Evolutionary conservation across 495 filamentous ascomycete genomes (phyloP).

Genomic region (Penicillium ucsense): DNA sequence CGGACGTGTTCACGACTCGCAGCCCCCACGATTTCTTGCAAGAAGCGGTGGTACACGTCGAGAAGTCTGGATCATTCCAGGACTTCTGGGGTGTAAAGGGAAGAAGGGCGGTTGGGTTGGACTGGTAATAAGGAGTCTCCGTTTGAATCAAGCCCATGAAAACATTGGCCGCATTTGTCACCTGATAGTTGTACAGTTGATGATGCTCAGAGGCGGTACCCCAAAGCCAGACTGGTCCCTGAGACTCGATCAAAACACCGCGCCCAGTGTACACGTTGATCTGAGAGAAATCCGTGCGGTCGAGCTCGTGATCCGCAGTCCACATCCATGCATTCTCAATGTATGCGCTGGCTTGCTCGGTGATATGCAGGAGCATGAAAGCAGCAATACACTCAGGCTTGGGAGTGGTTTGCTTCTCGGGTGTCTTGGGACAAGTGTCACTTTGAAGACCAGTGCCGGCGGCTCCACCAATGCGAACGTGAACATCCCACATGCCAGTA

Average conservation of each 20-base stretch:
- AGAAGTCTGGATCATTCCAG: constrained; percentile 71
- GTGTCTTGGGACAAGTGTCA: constrained; percentile 57
- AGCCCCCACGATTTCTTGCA: constrained; percentile 83
- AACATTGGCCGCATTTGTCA: constrained; percentile 68
- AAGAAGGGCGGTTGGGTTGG: constrained; percentile 64
- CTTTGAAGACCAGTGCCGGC: constrained; percentile 74
- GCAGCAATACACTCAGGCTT: constrained; percentile 55
- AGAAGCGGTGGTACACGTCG: constrained; percentile 45
- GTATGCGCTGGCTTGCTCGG: constrained; percentile 59
- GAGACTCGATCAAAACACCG: constrained; percentile 66
- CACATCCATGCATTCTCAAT: constrained; percentile 93
- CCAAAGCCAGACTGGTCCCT: constrained; percentile 52
- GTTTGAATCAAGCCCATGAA: constrained; percentile 84
- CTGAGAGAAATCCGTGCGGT: constrained; percentile 64
- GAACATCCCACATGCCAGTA: constrained; percentile 83
- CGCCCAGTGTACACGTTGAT: constrained; percentile 90
- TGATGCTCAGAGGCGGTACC: constrained; percentile 82
- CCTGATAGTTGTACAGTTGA: constrained; percentile 83
- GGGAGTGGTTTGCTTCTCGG: constrained; percentile 44
- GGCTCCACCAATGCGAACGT: constrained; percentile 74
- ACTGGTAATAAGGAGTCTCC: constrained; percentile 88
- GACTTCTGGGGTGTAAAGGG: constrained; percentile 54
- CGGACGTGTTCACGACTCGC: constrained; percentile 57
- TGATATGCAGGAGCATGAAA: constrained; percentile 77
- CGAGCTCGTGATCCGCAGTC: constrained; percentile 90